These are phyloP conservation scores for Podila epicladia DNA, from an alignment of 192 early-diverging fungal species.

Conservation along the genomic window DNA sequence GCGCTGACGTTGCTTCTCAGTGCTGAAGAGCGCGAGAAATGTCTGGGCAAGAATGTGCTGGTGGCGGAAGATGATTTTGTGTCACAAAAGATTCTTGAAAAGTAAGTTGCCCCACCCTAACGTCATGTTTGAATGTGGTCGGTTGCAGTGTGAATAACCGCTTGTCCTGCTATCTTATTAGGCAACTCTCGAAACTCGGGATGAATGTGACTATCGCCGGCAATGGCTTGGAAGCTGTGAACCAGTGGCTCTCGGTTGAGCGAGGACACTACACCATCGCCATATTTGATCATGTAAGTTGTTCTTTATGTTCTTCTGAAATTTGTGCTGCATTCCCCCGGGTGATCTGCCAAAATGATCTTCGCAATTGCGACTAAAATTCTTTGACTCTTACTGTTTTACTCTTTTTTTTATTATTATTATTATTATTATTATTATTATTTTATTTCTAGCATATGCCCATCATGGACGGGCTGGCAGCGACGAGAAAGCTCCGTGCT, in stretches of 20 bases:
- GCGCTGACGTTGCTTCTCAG: conserved; percentile 30
- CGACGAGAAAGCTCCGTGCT: conserved; percentile 29
- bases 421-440: too few relatives aligned
- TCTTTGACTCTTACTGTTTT: background rate
- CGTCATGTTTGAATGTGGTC: too few relatives aligned
- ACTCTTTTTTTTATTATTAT: background rate
- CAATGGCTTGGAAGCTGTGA: conserved; percentile 44
- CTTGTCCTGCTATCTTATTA: conserved; percentile 1
- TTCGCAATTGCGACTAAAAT: background rate
- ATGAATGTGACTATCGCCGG: conserved; percentile 49
- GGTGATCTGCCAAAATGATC: background rate
- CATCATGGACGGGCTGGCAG: conserved; percentile 49
- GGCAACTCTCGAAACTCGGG: conserved; percentile 43
- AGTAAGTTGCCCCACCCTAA: conserved; percentile 9
- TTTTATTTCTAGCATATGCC: conserved; percentile 42
- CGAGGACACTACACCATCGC: conserved; percentile 42
- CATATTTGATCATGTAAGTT: conserved; percentile 49
- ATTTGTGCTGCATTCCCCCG: background rate
- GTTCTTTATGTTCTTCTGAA: background rate
- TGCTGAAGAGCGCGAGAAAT: conserved; percentile 17
- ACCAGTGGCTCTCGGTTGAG: conserved; percentile 28
- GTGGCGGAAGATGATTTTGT: conserved; percentile 51
- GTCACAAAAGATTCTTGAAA: conserved; percentile 40
- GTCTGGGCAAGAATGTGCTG: conserved; percentile 42
- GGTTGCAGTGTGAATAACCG: background rate